phyloP scores from a whole-genome alignment of 164 flowering plant genomes.

The Hamamelis virginiana region DNA sequence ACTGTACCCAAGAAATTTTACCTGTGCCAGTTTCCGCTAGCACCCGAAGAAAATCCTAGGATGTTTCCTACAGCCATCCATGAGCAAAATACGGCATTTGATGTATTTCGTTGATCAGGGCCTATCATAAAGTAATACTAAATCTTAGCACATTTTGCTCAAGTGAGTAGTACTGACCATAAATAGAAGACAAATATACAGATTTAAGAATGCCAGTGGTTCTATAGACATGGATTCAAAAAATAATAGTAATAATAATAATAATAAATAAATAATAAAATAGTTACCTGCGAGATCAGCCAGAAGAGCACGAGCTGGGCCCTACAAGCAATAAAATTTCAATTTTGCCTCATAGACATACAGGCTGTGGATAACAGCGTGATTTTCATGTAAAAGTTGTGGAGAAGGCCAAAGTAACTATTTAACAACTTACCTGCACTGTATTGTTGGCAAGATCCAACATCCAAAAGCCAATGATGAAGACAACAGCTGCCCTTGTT shows the following conservation, averaged over 20 bases:
- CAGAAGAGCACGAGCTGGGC: constrained; percentile 98
- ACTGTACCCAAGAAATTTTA: constrained; percentile 19
- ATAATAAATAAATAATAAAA: background rate
- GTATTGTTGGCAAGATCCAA: constrained; percentile 99
- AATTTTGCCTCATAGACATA: background rate
- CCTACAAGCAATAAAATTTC: constrained; percentile 47
- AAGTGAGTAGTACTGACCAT: background rate
- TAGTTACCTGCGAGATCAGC: constrained; percentile 92
- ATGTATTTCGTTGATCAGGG: constrained; percentile 80
- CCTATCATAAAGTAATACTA: constrained; percentile 39
- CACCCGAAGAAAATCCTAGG: constrained; percentile 90
- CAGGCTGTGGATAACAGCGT: background rate
- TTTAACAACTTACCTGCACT: constrained; percentile 67
- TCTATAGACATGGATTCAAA: background rate
- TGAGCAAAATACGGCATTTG: constrained; percentile 92
- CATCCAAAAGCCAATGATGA: constrained; percentile 96
- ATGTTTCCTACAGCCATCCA: constrained; percentile 99
- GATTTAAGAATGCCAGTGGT: constrained; percentile 3
- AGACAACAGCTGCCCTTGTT: constrained; percentile 79
- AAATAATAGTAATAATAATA: background rate
- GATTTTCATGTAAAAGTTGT: background rate
- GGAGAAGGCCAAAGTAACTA: constrained; percentile 6
- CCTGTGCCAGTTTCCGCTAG: constrained; percentile 95
- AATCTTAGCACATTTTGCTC: background rate
- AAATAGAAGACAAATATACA: background rate